These are phyloP conservation scores for Kondoa subrosea DNA, from an alignment of 768 basidiomycete genomes.

Conservation along the genomic window DNA sequence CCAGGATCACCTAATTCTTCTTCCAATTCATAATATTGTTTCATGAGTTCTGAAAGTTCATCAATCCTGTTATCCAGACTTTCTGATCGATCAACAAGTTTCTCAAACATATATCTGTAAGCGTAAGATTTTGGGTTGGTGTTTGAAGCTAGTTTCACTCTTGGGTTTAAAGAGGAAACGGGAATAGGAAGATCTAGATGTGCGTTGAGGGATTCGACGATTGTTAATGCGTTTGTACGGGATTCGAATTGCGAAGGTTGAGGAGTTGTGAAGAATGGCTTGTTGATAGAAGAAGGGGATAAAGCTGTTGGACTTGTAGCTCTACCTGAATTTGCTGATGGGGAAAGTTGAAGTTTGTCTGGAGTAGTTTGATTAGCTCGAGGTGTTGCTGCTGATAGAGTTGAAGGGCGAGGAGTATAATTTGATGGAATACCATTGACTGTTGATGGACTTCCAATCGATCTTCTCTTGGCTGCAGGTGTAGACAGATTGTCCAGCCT, in stretches of 20 bases:
- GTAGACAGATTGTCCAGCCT: conserved; percentile 3
- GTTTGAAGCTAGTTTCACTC: conserved; percentile 28
- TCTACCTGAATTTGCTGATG: neutral
- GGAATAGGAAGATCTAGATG: conserved; percentile 27
- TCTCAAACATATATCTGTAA: conserved; percentile 87
- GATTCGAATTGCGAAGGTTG: conserved; percentile 12
- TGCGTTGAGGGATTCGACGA: conserved; percentile 34
- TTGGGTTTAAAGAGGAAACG: conserved; percentile 12
- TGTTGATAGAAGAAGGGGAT: neutral
- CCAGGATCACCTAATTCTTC: conserved; percentile 61
- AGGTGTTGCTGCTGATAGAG: neutral
- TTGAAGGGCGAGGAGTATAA: neutral
- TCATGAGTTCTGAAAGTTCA: conserved; percentile 58
- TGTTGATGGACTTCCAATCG: neutral
- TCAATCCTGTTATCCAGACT: conserved; percentile 77
- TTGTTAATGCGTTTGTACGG: conserved; percentile 29
- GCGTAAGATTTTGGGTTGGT: conserved; percentile 36
- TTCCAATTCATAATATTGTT: conserved; percentile 48
- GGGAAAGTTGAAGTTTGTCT: neutral
- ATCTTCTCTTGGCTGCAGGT: neutral
- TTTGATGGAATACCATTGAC: neutral
- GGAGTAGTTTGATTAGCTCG: conserved; percentile 4
- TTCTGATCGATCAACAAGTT: conserved; percentile 68
- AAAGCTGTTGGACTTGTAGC: neutral
- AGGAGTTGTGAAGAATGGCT: neutral